Conservation (phyloP, 2,329 filamentous ascomycete genomes). For the Aspergillus calidoustus region DNA sequence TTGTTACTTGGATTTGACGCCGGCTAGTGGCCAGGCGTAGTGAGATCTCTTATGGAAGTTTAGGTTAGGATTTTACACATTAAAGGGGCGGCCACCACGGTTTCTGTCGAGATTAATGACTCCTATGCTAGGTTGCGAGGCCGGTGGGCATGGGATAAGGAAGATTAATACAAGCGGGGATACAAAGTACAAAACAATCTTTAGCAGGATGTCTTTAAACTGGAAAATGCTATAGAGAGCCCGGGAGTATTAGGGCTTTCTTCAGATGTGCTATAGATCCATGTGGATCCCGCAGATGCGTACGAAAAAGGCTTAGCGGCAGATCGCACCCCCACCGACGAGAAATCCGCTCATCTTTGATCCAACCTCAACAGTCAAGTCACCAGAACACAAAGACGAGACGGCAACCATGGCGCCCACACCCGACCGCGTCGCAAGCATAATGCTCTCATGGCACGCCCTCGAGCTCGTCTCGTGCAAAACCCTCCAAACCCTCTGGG, state of each 20-base stretch:
- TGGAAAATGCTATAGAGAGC: too few species aligned
- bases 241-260: not conserved
- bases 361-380: not conserved
- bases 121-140: too few species aligned
- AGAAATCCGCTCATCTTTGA: not conserved
- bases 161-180: too few species aligned
- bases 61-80: too few species aligned
- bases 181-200: too few species aligned
- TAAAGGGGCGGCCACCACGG: too few species aligned
- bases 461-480: slow-evolving; percentile 35
- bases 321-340: not conserved
- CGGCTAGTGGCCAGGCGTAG: too few species aligned
- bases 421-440: slow-evolving; percentile 31
- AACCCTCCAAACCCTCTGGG: slow-evolving; percentile 51
- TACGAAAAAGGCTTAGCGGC: not conserved
- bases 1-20: too few species aligned
- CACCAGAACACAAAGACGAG: not conserved
- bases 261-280: not conserved
- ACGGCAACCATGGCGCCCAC: slow-evolving; percentile 18
- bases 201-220: too few species aligned
- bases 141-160: too few species aligned
- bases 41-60: too few species aligned
- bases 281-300: not conserved
- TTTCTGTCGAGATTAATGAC: too few species aligned
- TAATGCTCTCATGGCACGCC: slow-evolving; percentile 34